Base-by-base conservation (phyloP, 2,329 filamentous ascomycete genomes). In the Alternaria sp. region DNA sequence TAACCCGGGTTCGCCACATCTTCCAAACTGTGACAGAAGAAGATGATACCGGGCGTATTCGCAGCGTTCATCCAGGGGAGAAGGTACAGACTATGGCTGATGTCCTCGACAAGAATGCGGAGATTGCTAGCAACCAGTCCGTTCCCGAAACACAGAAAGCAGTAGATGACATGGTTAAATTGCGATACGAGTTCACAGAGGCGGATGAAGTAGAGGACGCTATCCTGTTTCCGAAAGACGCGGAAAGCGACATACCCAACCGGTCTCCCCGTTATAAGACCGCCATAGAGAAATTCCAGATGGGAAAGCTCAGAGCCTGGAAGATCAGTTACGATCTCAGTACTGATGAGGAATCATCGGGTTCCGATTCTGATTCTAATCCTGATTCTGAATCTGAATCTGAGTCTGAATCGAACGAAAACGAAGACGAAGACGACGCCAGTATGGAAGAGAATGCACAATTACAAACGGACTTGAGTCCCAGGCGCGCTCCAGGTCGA, bases 151-250 rank as follows among this genome's bases (percentile, higher is more conserved):
- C 62, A 7, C 26, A 54, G 54, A 63, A 20, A 66, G 66, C 18
- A 61, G 69, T 12, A 22, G 7, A 47, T 9, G 28, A 32, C 24
- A 30, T 20, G 12, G 61, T 78, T 54, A 68, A 76, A 4, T 49
- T 55, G 6, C 64, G 58, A 24, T 68, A 64, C 51, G 53, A 54
- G 22, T 82, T 81, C 59, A 79, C 72, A 8, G 75, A 81, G 48
- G 76, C 78, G 2, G 79, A 83, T 62, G 74, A 71, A 32, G 57
- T 80, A 9, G 80, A 82, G 65, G 80, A 82, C 48, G 69, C 69
- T 4, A 68, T 82, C 7, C 67, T 82, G 4, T 82, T 82, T 55
- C 79, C 80, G 77, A 81, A 54, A 48, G 49, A 26, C 22, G 22
- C 41, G 1, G 56, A 42, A 9, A 64, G 68, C 5, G 54, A 68